A percentile compares a stretch with the other conserved stretches of the same genome.
Conservation (phyloP, 108 stramenopile species). For the Fragilaria crotonensis region DNA sequence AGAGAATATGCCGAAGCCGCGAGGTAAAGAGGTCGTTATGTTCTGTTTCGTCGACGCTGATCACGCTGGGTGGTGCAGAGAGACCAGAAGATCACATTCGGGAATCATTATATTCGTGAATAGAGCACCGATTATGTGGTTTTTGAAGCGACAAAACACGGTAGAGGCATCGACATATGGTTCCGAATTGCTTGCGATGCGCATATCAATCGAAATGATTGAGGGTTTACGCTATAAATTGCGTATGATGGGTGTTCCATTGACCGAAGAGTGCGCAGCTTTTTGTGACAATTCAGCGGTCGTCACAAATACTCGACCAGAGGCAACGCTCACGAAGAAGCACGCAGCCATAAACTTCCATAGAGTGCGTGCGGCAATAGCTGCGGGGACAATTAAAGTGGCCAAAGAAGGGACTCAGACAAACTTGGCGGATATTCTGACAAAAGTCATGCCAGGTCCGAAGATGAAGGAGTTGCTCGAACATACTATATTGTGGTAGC, state of each 20-base stretch:
- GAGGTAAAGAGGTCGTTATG: conserved; percentile 18
- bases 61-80: background rate
- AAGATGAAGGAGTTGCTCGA: no score
- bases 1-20: conserved; percentile 24
- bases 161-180: conserved; percentile 26
- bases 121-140: no score
- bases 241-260: conserved; percentile 38
- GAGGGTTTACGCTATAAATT: conserved; percentile 39
- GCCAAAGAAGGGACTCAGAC: no score
- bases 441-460: no score
- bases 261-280: no score
- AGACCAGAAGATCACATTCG: conserved; percentile 2
- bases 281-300: no score
- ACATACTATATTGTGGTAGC: no score
- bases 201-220: conserved; percentile 25
- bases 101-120: no score
- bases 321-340: conserved; percentile 18
- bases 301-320: conserved; percentile 24
- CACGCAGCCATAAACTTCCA: no score
- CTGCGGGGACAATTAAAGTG: conserved; percentile 20
- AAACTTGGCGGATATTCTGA: conserved; percentile 30
- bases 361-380: conserved; percentile 4
- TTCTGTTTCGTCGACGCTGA: no score
- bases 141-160: no score
- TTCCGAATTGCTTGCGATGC: conserved; percentile 45